phyloP scores from a whole-genome alignment of 2,329 filamentous ascomycete genomes.

The Stylonectria norvegica region DNA sequence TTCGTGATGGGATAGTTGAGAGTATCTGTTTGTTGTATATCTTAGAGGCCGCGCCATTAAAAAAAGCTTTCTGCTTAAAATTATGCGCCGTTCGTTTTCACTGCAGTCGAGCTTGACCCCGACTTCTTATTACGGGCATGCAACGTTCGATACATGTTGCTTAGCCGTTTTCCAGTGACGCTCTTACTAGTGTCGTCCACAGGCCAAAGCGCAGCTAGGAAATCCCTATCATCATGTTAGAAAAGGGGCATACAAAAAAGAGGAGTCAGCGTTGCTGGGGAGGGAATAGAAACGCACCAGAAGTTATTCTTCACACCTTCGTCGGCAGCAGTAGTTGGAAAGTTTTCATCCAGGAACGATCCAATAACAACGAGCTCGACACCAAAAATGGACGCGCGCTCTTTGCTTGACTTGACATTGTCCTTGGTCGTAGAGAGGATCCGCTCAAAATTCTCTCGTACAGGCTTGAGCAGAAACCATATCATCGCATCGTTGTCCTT shows the following conservation, averaged over 20 bases:
- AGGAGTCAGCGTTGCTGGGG: too few species aligned
- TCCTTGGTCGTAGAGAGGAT: constrained; percentile 61
- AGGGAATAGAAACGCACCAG: constrained; percentile 47
- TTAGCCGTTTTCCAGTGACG: constrained; percentile 42
- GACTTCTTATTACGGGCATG: constrained; percentile 32
- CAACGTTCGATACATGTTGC: constrained; percentile 44
- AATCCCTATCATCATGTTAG: constrained; percentile 37
- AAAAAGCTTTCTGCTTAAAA: not conserved
- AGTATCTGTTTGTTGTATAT: constrained; percentile 16
- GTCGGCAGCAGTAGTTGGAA: constrained; percentile 40
- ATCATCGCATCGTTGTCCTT: constrained; percentile 46
- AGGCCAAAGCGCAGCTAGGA: constrained; percentile 44
- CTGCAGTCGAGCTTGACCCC: constrained; percentile 26
- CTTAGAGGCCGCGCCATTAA: constrained; percentile 3
- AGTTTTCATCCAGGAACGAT: constrained; percentile 53
- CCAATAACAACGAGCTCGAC: constrained; percentile 59
- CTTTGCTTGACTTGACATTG: constrained; percentile 59
- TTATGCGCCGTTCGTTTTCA: constrained; percentile 31
- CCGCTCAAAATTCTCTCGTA: constrained; percentile 56
- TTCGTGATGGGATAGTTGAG: not conserved
- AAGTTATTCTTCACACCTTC: constrained; percentile 46
- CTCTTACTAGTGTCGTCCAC: constrained; percentile 44
- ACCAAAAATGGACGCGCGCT: constrained; percentile 60
- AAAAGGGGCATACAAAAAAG: too few species aligned
- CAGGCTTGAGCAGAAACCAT: constrained; percentile 53